Evolutionary conservation across 2,329 filamentous ascomycete species (phyloP).

Genomic region (Cercospora sp.): DNA sequence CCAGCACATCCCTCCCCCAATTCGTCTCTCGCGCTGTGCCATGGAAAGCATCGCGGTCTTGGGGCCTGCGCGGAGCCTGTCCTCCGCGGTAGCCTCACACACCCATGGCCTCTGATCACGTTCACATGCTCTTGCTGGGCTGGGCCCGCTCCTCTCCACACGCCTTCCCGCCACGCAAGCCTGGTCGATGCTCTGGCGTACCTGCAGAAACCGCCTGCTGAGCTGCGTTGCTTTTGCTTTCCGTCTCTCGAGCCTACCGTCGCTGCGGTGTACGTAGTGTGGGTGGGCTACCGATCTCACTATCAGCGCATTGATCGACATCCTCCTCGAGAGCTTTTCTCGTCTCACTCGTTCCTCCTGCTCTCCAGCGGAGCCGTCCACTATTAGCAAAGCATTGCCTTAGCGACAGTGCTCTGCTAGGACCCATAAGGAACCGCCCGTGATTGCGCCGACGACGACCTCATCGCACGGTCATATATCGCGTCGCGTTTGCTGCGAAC

Average conservation of each 20-base stretch:
- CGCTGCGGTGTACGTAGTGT: background rate
- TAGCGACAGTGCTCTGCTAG: conserved; percentile 1
- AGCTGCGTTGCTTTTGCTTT: background rate
- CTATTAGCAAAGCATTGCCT: background rate
- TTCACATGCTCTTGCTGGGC: background rate
- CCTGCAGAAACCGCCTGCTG: conserved; percentile 1
- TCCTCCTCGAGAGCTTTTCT: background rate
- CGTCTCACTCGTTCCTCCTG: background rate
- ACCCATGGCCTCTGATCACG: conserved; percentile 2
- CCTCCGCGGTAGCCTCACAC: background rate
- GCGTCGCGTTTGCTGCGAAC: background rate
- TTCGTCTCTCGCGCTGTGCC: background rate
- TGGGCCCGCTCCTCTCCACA: too few species aligned
- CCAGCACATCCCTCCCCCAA: background rate
- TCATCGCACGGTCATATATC: conserved; percentile 7
- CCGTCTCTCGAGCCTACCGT: background rate
- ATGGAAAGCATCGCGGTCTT: background rate
- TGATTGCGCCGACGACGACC: conserved; percentile 14
- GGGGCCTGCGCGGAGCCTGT: background rate
- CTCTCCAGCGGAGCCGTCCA: background rate
- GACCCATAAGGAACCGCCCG: background rate
- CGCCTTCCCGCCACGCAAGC: conserved; percentile 2
- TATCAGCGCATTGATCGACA: background rate
- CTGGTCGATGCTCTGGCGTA: conserved; percentile 5
- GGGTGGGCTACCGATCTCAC: background rate